Evolutionary conservation across 148 eudicot species (phyloP).

Genomic region (Rhododendron williamsianum): DNA sequence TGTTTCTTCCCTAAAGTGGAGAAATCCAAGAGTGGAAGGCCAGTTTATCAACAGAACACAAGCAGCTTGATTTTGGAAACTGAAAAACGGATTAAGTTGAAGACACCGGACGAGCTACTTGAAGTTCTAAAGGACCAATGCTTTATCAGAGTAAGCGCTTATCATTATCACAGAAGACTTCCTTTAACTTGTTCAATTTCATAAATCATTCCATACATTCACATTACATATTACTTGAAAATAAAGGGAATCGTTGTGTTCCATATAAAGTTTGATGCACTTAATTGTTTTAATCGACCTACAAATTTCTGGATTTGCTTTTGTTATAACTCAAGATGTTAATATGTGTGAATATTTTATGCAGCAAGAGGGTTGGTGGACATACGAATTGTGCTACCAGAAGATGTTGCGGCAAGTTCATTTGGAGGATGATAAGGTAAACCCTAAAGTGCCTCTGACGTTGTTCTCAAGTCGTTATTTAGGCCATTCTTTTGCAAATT

Average conservation of each 20-base stretch:
- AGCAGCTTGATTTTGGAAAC: conserved; percentile 85
- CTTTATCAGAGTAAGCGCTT: conserved; percentile 59
- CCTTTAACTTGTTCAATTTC: neutral
- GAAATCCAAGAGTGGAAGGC: conserved; percentile 62
- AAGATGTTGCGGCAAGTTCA: conserved; percentile 67
- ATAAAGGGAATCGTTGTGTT: neutral
- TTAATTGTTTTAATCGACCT: neutral
- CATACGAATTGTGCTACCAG: conserved; percentile 81
- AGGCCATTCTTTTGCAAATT: neutral
- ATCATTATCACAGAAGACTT: neutral
- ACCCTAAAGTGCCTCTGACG: neutral
- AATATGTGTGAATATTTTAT: conserved; percentile 9
- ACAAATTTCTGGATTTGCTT: neutral
- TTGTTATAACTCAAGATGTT: neutral
- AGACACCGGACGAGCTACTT: conserved; percentile 94
- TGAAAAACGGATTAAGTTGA: conserved; percentile 64
- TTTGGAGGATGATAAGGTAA: conserved; percentile 85
- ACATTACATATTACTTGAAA: neutral
- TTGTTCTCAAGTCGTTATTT: neutral
- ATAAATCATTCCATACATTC: neutral
- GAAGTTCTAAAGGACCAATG: conserved; percentile 66
- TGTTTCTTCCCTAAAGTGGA: conserved; percentile 83
- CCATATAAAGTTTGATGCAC: neutral
- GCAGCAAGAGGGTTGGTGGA: conserved; percentile 99
- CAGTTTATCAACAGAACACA: conserved; percentile 55